Evolutionary conservation across 768 basidiomycete species (phyloP), one percentile per base, ranked within the genome.

Genomic region (Leccinum incarnatum): DNA sequence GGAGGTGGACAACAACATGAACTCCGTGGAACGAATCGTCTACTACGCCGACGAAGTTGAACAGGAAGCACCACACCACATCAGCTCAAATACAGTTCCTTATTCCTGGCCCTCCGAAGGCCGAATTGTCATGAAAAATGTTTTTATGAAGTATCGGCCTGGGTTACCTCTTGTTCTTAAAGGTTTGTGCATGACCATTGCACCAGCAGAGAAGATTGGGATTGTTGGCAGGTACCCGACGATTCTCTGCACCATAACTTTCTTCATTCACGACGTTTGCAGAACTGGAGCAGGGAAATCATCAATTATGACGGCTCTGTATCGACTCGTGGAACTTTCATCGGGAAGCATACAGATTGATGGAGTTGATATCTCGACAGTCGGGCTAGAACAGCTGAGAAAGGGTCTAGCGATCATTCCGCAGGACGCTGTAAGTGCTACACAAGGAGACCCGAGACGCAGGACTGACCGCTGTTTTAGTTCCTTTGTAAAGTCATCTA

Each of bases 1-100:
- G 3, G 93, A 95, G 69, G 87, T 95, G 11, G 93, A 96, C 72
- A 96, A 97, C 72, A 83, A 95, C 72, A 94, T 95, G 91, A 93
- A 93, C 69, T 84, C 86, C n/a, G 89, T 91, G 8, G 90, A 92
- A 69, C 87, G 95, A 25, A 79, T 98, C 17, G 76, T 93, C 3
- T 83, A 93, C 69, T 97, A 97, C 66, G 86, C 88, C 45, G 81
- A 82, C 19, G 81, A 85, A 29, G 77, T 97, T 17, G 92, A 94
- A 69, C 89, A 94, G 70, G 93, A 95, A 72, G 83, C 88, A 2
- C 81, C 88, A 1, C 84, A 89, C 65, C 79, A 86, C 42, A 72
- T 88, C 17, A 78, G 84, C 0, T 86, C 85, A 15, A 77, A 71
- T 27, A 83, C 82, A 62, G 88, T 87, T 0, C 72, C 84, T 0